Conservation (phyloP, 2,329 filamentous ascomycete species). For the Epichloe scottii region DNA sequence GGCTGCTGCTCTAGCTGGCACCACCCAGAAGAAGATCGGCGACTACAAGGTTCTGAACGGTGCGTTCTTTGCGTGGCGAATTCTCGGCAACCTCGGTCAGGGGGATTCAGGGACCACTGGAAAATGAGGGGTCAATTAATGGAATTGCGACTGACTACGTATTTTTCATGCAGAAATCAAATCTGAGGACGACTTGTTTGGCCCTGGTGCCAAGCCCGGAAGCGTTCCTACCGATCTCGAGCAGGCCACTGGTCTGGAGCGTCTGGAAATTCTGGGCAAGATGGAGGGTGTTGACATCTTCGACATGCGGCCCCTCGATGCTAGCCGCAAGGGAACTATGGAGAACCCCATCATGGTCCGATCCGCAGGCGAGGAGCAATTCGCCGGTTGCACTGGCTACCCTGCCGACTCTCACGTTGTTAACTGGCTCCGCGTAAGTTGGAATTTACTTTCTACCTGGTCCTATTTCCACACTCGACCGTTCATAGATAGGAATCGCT, state of each 20-base stretch:
- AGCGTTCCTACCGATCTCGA: slow-evolving; percentile 88
- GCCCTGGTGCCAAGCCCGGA: slow-evolving; percentile 69
- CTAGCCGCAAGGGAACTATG: slow-evolving; percentile 82
- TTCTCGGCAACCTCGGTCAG: slow-evolving; percentile 12
- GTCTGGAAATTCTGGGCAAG: slow-evolving; percentile 97
- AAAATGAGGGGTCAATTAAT: neutral
- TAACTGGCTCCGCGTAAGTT: slow-evolving; percentile 76
- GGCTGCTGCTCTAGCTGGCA: slow-evolving; percentile 23
- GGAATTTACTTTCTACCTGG: neutral
- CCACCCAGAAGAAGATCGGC: slow-evolving; percentile 33
- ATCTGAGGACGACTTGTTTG: slow-evolving; percentile 66
- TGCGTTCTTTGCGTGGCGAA: slow-evolving; percentile 21
- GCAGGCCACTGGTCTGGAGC: slow-evolving; percentile 93
- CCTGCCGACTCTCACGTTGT: slow-evolving; percentile 87
- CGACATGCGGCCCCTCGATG: slow-evolving; percentile 93
- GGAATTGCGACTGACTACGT: slow-evolving; percentile 9
- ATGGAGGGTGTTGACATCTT: slow-evolving; percentile 98
- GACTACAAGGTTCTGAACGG: slow-evolving; percentile 33
- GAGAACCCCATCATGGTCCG: slow-evolving; percentile 83
- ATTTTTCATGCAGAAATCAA: slow-evolving; percentile 56
- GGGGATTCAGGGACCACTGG: neutral
- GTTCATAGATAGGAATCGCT: neutral
- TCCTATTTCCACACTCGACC: neutral
- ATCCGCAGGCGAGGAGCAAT: slow-evolving; percentile 92
- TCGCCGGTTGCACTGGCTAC: slow-evolving; percentile 87